Base-by-base conservation (phyloP, 2,329 filamentous ascomycete genomes). In the Penicillium griseofulvum region DNA sequence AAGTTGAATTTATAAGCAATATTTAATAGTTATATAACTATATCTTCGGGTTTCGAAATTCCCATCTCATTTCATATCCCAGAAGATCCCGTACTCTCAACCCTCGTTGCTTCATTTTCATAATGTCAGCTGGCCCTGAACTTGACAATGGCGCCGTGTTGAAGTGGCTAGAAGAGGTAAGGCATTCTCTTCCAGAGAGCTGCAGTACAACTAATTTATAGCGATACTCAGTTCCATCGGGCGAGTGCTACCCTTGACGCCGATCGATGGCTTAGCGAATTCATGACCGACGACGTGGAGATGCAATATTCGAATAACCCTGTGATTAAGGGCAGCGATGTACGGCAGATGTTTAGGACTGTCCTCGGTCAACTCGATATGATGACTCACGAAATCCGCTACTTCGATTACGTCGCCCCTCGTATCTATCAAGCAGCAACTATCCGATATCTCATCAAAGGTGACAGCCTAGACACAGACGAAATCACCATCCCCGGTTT, bases 281-380 rank as follows among this genome's bases (percentile, higher is more conserved):
- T 54, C 17, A 54, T 54, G 52, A 54, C 52, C 38, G 52, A 54
- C 1, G 52, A 54, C 24, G 45, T 54, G 31, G 52, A 54, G 39
- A 49, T 54, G 52, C 45, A 54, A 54, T 54, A 54, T 38, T 39
- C 52, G 19, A 54, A 54, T 38, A 49, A 16, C 24, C 33, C 52
- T 7, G 52, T 49, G 24, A 54, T 54, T 16, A 49, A 44, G 19
- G 52, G 52, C 16, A 44, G 24, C 24, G 39, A 54, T 14, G 52
- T 54, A 17, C 52, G 52, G 26, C 52, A 49, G 45, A 54, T 54
- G 52, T 54, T 54, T 17, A 54, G 44, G 26, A 26, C n/a, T 7
- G 52, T 49, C 12, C 52, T 54, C 26, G 39, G 45, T 17, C 52
- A 54, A 26, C 45, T 54, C 5, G 45, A 28, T 26, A 49, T 38